Evolutionary conservation across 345 rosid species (phyloP).

Genomic region (Melaleuca quinquenervia): DNA sequence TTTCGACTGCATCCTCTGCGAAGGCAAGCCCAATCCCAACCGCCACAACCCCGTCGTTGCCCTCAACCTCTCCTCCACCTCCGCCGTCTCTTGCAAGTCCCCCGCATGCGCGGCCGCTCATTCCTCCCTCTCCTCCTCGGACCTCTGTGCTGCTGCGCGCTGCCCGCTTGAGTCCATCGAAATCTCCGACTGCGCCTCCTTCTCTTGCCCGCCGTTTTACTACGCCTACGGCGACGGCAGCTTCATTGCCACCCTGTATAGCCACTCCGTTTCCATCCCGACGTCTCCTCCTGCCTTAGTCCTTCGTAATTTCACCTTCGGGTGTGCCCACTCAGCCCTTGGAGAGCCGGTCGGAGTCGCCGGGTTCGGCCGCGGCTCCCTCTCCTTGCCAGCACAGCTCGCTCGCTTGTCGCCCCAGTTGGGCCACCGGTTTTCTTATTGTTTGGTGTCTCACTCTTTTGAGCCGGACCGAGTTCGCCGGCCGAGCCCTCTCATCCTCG

Average conservation of each 20-base stretch:
- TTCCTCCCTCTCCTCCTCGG: slow-evolving; percentile 50
- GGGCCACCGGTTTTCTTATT: slow-evolving; percentile 79
- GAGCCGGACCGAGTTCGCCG: slow-evolving; percentile 49
- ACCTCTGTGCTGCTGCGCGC: slow-evolving; percentile 70
- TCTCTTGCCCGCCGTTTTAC: slow-evolving; percentile 72
- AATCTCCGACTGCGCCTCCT: slow-evolving; percentile 51
- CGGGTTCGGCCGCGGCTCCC: slow-evolving; percentile 83
- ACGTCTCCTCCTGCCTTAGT: slow-evolving; percentile 22
- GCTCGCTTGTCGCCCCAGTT: slow-evolving; percentile 46
- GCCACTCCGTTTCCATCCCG: slow-evolving; percentile 46
- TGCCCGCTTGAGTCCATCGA: slow-evolving; percentile 83
- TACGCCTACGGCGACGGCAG: slow-evolving; percentile 97
- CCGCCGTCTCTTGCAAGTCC: slow-evolving; percentile 48
- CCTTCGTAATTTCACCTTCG: slow-evolving; percentile 66
- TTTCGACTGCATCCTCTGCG: slow-evolving; percentile 83
- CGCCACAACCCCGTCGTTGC: slow-evolving; percentile 14
- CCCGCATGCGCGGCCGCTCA: slow-evolving; percentile 79
- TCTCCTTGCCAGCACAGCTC: slow-evolving; percentile 81
- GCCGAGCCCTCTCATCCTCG: slow-evolving; percentile 89
- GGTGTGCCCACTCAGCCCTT: slow-evolving; percentile 77
- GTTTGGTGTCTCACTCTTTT: slow-evolving; percentile 81
- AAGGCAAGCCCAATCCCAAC: slow-evolving; percentile 36
- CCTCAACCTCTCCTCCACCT: slow-evolving; percentile 32
- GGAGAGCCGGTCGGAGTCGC: slow-evolving; percentile 95
- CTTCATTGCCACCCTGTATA: slow-evolving; percentile 48